These are phyloP conservation scores for Ustilago nuda DNA, from an alignment of 1,284 basidiomycete species.

Conservation along the genomic window DNA sequence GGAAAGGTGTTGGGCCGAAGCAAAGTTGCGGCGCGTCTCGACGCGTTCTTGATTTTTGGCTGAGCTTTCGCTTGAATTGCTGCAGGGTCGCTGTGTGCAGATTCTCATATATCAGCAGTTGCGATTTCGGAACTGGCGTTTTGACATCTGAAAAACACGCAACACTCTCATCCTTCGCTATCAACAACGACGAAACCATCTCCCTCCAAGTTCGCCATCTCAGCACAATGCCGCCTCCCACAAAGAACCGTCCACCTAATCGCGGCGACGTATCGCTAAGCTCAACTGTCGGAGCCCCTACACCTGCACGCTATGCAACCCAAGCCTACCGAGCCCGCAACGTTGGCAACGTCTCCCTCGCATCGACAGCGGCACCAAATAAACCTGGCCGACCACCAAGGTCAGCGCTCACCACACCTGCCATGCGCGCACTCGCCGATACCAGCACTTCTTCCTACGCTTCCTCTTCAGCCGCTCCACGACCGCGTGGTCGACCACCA, in stretches of 20 bases:
- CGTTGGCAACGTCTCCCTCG: conserved; percentile 26
- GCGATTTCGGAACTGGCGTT: conserved; percentile 14
- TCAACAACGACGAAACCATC: background rate
- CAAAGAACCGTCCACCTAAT: conserved; percentile 7
- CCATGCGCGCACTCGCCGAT: conserved; percentile 18
- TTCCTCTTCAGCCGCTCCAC: conserved; percentile 15
- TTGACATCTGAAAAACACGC: conserved; percentile 11
- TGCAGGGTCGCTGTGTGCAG: conserved; percentile 7
- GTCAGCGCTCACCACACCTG: conserved; percentile 18
- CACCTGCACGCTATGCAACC: conserved; percentile 14
- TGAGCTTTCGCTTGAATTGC: conserved; percentile 7
- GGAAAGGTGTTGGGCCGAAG: background rate
- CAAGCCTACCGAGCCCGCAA: conserved; percentile 1
- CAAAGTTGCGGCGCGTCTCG: conserved; percentile 15
- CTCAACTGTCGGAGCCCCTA: conserved; percentile 36
- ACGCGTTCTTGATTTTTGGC: conserved; percentile 19
- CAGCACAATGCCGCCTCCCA: conserved; percentile 14
- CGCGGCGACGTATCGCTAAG: conserved; percentile 35
- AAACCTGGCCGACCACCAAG: conserved; percentile 24
- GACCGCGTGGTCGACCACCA: conserved; percentile 23
- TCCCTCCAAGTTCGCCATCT: background rate
- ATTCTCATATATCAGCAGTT: too few relatives aligned
- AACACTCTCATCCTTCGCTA: background rate
- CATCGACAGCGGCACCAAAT: conserved; percentile 24
- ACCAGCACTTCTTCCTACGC: conserved; percentile 13